A percentile compares a stretch with the other conserved stretches of the same genome.
phyloP scores from a whole-genome alignment of 495 filamentous ascomycete genomes.

The Aspergillus panamensis region DNA sequence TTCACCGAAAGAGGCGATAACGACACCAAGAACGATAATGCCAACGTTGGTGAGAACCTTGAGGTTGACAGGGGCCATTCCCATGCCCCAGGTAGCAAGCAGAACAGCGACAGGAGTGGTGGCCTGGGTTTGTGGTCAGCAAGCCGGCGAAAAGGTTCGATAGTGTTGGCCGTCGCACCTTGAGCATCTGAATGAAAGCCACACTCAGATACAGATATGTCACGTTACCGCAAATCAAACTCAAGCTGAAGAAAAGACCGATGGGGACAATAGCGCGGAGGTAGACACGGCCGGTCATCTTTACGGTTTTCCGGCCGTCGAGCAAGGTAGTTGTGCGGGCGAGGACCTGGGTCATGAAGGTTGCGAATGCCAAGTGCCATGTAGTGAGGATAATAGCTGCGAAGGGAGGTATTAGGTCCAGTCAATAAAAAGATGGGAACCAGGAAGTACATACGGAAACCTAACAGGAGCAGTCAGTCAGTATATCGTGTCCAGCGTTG shows the following conservation, averaged over 20 bases:
- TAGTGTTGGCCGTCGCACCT: slow-evolving; percentile 50
- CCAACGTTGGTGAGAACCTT: slow-evolving; percentile 82
- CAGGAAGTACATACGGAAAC: slow-evolving; percentile 38
- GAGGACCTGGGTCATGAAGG: slow-evolving; percentile 84
- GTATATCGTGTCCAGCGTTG: neutral
- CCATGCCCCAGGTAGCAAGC: slow-evolving; percentile 77
- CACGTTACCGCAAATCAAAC: slow-evolving; percentile 90
- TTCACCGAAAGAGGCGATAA: slow-evolving; percentile 88
- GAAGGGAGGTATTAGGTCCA: slow-evolving; percentile 11
- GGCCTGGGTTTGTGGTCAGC: slow-evolving; percentile 50
- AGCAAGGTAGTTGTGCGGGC: slow-evolving; percentile 80
- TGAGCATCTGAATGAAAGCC: slow-evolving; percentile 97
- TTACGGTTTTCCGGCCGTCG: slow-evolving; percentile 84
- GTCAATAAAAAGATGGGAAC: slow-evolving; percentile 11
- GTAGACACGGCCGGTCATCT: slow-evolving; percentile 91
- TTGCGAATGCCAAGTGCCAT: slow-evolving; percentile 89
- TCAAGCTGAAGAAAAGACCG: slow-evolving; percentile 87
- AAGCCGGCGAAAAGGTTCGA: neutral
- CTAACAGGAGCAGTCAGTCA: slow-evolving; percentile 19
- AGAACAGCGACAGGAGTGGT: slow-evolving; percentile 89
- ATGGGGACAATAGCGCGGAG: slow-evolving; percentile 90
- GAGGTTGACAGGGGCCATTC: slow-evolving; percentile 70
- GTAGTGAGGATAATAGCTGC: slow-evolving; percentile 74
- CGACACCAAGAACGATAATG: slow-evolving; percentile 82
- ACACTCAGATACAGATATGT: slow-evolving; percentile 91